Evolutionary conservation across 306 rosid species (phyloP), one percentile per base, ranked within the genome.

Genomic region (Medicago lupulina): DNA sequence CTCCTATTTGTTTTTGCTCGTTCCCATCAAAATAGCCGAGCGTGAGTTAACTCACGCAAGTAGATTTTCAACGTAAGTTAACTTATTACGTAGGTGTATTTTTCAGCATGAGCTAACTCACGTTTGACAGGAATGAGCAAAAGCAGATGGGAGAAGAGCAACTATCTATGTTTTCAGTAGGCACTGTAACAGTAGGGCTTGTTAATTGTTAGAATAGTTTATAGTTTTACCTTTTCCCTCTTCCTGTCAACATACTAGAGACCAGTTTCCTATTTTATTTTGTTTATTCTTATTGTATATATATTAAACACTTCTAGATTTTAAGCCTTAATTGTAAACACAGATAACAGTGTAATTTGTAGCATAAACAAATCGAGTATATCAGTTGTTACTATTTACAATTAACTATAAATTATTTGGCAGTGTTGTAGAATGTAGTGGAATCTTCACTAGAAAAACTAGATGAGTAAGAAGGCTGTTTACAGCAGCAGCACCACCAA

Each of bases 211-310:
- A 43, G 61, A 67, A 31, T 47, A 39, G 68, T 21, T 36, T 40
- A 58, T 28, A 34, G 40, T 44, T 68, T 68, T 70, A 4, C 4
- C 71, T 44, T 60, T 28, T 49, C 21, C 62, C 55, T 59, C n/a
- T 7, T 58, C 59, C 2, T 65, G 53, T 40, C 19, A 69, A 36
- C 34, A 75, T 57, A 23, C 58, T 61, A 58, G 58, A 25, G 71
- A 76, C 73, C 72, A 67, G 1, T 51, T 47, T 68, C 50, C 9
- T 4, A 31, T 64, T 10, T 11, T 8, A 34, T 25, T 9, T 55
- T 47, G 49, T 43, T 36, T 36, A 71, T 71, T 82, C 53, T 49
- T 67, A 51, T 46, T 84, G 83, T 84, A 57, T 61, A 72, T 77
- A 73, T 61, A 60, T 28, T 62, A 36, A 54, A 73, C 71, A 54